Base-by-base conservation (phyloP, 768 basidiomycete species). In the Scleroderma citrinum region DNA sequence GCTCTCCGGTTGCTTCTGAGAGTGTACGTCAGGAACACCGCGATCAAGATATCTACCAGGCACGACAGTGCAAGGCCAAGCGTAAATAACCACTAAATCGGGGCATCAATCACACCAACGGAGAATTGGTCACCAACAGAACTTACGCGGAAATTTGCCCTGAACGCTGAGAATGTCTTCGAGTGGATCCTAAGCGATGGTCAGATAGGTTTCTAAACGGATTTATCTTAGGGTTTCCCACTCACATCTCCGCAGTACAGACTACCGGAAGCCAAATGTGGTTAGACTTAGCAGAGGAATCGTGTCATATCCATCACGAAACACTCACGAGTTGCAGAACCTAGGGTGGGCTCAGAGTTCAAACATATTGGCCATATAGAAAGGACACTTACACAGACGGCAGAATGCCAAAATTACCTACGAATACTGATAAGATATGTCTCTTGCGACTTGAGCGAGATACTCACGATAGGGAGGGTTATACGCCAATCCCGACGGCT, bases 1-100 rank as follows among this genome's bases (percentile, higher is more conserved):
- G 67, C 64, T 49, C 68, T 76, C 26, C 69, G 68, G 17, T 70
- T 74, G 34, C 53, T 61, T 52, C 62, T 65, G 2, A 81, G 60
- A 7, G 74, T 69, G 53, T 69, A 66, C 26, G 73, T 75, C 38
- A 81, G 62, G 38, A 67, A 69, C 3, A 56, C 64, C 5, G 76
- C 76, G 42, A 81, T 74, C 17, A 80, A 59, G 26, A 80, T 56
- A 52, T 81, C 79, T 13, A 80, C 62, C 6, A 69, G 58, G 5
- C 73, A 73, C 3, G 78, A 80, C 12, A 80, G 62, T 0, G 74
- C 65, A 3, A 81, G 66, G 8, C 78, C 79, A 1, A 70, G 63
- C 2, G 78, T 80, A 48, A 80, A 79, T 13, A 75, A 59, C 70
- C 74, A 75, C 76, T 80, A 47, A 34, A 47, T 14, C 32, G 24